Base-by-base conservation (phyloP, 2,329 filamentous ascomycete species). In the Fusarium humuli region DNA sequence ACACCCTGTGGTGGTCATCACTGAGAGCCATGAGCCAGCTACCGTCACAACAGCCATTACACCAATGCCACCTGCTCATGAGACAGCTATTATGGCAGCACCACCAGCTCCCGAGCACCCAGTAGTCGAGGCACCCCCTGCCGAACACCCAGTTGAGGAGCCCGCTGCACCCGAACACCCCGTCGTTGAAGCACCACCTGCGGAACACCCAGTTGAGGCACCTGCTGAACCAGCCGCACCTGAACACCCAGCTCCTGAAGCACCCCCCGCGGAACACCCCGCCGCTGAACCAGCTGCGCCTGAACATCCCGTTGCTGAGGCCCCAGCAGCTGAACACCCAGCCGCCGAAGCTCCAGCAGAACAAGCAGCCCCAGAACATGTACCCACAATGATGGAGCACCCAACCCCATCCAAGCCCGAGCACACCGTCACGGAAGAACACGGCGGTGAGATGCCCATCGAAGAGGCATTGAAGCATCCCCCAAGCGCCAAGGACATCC, bases 371-470 rank as follows among this genome's bases (percentile, higher is more conserved):
- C 44, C 44, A 20, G 47, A 49, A 23, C n/a, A 32, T 5, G 18
- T 37, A 18, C 34, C 34, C 10, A 37, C 5, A 37, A 37, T 37
- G 34, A 37, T 37, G 23, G 47, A 45, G 23, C 56, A 62, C 1
- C 8, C 59, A 5, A n/a, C 37, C 18, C 12, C 56, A 12, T 0
- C 57, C 7, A 13, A 23, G 0, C 40, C 47, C 0, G 32, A 2
- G 25, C 50, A 8, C 14, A 45, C 13, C 30, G 52, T 32, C 20
- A 56, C 3, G 32, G 60, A 22, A 23, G 52, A 46, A 8, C 41
- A 52, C 3, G 29, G 32, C 1, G 64, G 32, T 0, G 64, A 67
- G 49, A 67, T 67, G 44, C 34, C 50, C 1, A 57, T 67, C 14
- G 50, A 25, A 0, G 63, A 62, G 16, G 64, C 61, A 0, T 3